Percentiles rank a stretch among this genome's conserved stretches.
Conservation (phyloP, 2,329 filamentous ascomycete genomes). For the Colletotrichum eleusines region DNA sequence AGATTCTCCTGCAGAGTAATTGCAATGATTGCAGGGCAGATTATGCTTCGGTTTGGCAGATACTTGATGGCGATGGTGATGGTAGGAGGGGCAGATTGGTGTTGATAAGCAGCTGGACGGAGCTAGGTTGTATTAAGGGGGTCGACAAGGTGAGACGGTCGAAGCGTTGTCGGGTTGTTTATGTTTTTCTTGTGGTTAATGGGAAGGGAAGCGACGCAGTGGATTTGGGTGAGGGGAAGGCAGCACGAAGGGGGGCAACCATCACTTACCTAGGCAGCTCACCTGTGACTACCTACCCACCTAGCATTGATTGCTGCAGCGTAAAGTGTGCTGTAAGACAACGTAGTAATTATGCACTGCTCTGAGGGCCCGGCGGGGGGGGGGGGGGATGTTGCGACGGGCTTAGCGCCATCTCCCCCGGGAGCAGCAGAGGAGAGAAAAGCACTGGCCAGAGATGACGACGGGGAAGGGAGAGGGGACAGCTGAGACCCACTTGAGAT, state of each 20-base stretch:
- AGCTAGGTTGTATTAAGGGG: slow-evolving; percentile 17
- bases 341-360: not conserved
- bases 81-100: slow-evolving; percentile 38
- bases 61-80: slow-evolving; percentile 19
- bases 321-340: slow-evolving; percentile 3
- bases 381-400: slow-evolving; percentile 14
- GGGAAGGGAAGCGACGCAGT: slow-evolving; percentile 13
- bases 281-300: not conserved
- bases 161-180: slow-evolving; percentile 49
- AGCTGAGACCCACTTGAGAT: slow-evolving; percentile 12
- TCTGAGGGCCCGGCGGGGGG: not conserved
- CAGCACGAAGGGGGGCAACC: too few species aligned
- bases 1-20: slow-evolving; percentile 2
- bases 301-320: too few species aligned
- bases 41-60: slow-evolving; percentile 13
- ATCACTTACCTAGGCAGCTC: slow-evolving; percentile 36
- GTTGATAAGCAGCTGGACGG: slow-evolving; percentile 37
- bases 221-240: slow-evolving; percentile 5
- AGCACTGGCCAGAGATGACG: slow-evolving; percentile 25
- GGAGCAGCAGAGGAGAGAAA: slow-evolving; percentile 12
- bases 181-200: slow-evolving; percentile 47
- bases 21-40: slow-evolving; percentile 23
- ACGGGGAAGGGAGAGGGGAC: too few species aligned
- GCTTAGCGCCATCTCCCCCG: slow-evolving; percentile 19
- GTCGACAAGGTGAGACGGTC: slow-evolving; percentile 35